phyloP scores from a whole-genome alignment of 257 asterid species.

The Solanum gandarillasii region DNA sequence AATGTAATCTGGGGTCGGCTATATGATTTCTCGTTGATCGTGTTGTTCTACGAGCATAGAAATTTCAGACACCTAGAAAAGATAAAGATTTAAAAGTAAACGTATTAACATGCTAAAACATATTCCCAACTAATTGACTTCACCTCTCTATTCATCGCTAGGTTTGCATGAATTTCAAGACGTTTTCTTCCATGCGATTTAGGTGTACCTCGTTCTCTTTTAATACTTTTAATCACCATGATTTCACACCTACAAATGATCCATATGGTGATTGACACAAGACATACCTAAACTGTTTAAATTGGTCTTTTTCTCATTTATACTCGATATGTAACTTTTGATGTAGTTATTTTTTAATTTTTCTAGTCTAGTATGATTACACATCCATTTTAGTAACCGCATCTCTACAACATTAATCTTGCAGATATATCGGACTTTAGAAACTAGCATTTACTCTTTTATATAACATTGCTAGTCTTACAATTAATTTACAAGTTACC shows the following conservation, averaged over 20 bases:
- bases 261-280: neutral
- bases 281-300: neutral
- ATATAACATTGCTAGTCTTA: neutral
- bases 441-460: neutral
- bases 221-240: neutral
- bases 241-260: neutral
- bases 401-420: neutral
- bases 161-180: neutral
- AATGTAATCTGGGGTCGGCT: neutral
- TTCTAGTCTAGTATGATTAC: neutral
- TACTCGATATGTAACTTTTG: neutral
- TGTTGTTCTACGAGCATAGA: neutral
- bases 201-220: neutral
- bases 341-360: neutral
- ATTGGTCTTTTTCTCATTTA: neutral
- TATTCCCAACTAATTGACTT: neutral
- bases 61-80: neutral
- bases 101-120: neutral
- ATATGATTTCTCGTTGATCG: neutral
- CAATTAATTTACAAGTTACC: neutral
- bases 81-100: neutral
- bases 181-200: neutral
- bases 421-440: neutral
- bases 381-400: neutral
- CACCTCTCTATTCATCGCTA: too few relatives aligned